phyloP scores from a whole-genome alignment of 768 basidiomycete species.

The Termitomyces heimii region DNA sequence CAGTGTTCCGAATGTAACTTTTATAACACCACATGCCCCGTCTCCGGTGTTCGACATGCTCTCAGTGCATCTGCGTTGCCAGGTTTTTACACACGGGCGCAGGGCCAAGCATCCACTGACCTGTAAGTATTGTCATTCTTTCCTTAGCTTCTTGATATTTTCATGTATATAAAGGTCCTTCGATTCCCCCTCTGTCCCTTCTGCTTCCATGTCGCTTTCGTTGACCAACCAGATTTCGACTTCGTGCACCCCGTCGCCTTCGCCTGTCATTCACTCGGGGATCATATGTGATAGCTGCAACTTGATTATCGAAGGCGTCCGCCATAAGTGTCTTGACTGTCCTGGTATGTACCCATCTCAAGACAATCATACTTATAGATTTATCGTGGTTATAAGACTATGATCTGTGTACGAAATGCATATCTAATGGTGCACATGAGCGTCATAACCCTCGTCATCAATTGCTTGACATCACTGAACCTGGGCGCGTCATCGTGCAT shows the following conservation, averaged over 20 bases:
- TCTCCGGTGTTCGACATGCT: background rate
- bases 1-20: background rate
- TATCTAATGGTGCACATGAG: slow-evolving; percentile 41
- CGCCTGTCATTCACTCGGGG: slow-evolving; percentile 44
- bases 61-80: no score
- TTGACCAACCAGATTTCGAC: background rate
- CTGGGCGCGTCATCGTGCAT: slow-evolving; percentile 62
- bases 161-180: background rate
- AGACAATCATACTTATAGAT: background rate
- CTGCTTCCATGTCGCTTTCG: background rate
- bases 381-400: slow-evolving; percentile 43
- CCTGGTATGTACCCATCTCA: slow-evolving; percentile 34
- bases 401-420: slow-evolving; percentile 62
- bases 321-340: slow-evolving; percentile 82
- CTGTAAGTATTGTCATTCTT: background rate
- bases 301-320: slow-evolving; percentile 49
- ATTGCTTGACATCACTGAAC: slow-evolving; percentile 64
- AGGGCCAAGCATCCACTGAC: background rate
- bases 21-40: background rate
- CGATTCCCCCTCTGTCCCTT: background rate
- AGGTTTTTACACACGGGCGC: background rate
- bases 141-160: background rate
- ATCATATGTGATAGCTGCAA: slow-evolving; percentile 67
- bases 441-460: slow-evolving; percentile 59
- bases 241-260: slow-evolving; percentile 9